Evolutionary conservation across 1,284 basidiomycete genomes (phyloP).

Genomic region (Anthracocystis panici-leucophaei): DNA sequence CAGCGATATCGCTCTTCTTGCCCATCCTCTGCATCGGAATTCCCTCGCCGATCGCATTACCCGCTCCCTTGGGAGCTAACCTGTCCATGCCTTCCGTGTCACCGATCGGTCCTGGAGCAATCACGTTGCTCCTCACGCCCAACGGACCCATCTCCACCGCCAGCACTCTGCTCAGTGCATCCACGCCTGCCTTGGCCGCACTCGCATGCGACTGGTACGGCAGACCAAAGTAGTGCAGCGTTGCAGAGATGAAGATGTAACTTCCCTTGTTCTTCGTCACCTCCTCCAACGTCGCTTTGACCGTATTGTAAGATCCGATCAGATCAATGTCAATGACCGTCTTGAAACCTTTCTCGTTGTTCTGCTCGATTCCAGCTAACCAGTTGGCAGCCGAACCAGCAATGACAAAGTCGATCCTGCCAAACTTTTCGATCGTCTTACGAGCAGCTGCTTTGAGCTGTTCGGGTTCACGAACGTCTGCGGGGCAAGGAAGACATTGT

Average conservation of each 20-base stretch:
- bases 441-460: constrained; percentile 82
- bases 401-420: constrained; percentile 92
- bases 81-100: constrained; percentile 87
- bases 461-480: constrained; percentile 84
- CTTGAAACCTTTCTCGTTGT: constrained; percentile 75
- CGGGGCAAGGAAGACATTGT: constrained; percentile 79
- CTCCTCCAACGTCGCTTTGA: constrained; percentile 71
- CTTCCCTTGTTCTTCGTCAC: constrained; percentile 73
- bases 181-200: constrained; percentile 93
- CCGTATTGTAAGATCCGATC: constrained; percentile 90
- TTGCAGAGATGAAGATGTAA: constrained; percentile 92
- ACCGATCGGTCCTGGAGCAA: constrained; percentile 86
- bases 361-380: constrained; percentile 65
- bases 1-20: constrained; percentile 79
- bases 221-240: constrained; percentile 87
- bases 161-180: constrained; percentile 84
- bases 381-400: constrained; percentile 77
- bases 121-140: constrained; percentile 92
- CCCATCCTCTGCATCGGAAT: constrained; percentile 67
- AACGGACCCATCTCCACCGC: constrained; percentile 92
- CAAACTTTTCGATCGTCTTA: constrained; percentile 80
- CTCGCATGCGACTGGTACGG: constrained; percentile 93
- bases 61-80: constrained; percentile 73
- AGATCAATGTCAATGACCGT: constrained; percentile 96
- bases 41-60: constrained; percentile 51